Evolutionary conservation across 768 basidiomycete species (phyloP).

Genomic region (Atractiella rhizophila): DNA sequence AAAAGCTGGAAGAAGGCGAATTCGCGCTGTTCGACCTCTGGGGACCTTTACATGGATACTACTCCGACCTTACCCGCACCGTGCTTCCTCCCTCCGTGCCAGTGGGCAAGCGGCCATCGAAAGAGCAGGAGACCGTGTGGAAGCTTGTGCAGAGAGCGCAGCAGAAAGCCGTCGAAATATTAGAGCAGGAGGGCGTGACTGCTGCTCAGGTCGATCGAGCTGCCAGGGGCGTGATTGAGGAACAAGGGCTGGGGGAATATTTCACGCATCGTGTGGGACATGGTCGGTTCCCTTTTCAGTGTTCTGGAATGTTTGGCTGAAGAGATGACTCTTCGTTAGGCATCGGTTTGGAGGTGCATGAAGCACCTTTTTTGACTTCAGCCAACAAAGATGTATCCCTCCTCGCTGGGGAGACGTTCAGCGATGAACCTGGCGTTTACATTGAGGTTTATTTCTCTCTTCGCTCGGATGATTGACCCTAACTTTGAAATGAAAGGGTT

Average conservation of each 20-base stretch:
- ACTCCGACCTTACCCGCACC: conserved; percentile 7
- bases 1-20: background rate
- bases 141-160: conserved; percentile 3
- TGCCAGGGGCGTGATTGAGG: conserved; percentile 1
- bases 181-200: background rate
- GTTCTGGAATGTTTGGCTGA: background rate
- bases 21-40: conserved; percentile 8
- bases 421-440: conserved; percentile 6
- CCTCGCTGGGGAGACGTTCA: conserved; percentile 5
- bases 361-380: conserved; percentile 6
- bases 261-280: conserved; percentile 7
- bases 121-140: conserved; percentile 3
- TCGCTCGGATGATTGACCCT: too few species aligned
- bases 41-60: conserved; percentile 2
- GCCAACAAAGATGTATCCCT: background rate
- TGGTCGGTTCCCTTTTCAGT: background rate
- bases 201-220: conserved; percentile 3
- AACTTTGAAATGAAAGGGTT: background rate
- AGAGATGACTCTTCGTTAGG: background rate
- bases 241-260: background rate
- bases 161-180: background rate
- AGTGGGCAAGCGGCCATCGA: background rate
- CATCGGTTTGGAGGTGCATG: conserved; percentile 6
- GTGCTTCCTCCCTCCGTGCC: conserved; percentile 1
- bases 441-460: too few species aligned